phyloP scores from a whole-genome alignment of 2,329 filamentous ascomycete genomes.

The Xylaria multiplex region DNA sequence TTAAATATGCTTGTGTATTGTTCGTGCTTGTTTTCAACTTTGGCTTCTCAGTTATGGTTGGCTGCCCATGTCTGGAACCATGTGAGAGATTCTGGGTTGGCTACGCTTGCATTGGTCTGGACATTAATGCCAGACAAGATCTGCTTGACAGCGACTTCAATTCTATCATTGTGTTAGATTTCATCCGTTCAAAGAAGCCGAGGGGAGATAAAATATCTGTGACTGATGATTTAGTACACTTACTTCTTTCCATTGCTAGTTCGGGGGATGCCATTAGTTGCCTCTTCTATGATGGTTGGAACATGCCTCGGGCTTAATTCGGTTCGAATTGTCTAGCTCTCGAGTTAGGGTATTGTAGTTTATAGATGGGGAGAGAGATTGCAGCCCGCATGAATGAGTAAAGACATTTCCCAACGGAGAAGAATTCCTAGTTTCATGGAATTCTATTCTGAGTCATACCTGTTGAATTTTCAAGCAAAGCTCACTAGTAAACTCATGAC shows the following conservation, averaged over 20 bases:
- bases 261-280: slow-evolving; percentile 82
- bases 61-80: slow-evolving; percentile 86
- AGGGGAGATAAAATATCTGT: slow-evolving; percentile 38
- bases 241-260: slow-evolving; percentile 97
- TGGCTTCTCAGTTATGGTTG: slow-evolving; percentile 17
- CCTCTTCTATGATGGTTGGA: slow-evolving; percentile 82
- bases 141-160: slow-evolving; percentile 96
- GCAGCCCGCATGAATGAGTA: background rate
- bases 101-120: slow-evolving; percentile 92
- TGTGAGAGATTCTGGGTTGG: slow-evolving; percentile 85
- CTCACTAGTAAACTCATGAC: slow-evolving; percentile 65
- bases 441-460: slow-evolving; percentile 8
- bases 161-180: slow-evolving; percentile 58
- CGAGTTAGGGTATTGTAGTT: slow-evolving; percentile 9
- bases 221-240: slow-evolving; percentile 50
- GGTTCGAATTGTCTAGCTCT: slow-evolving; percentile 65
- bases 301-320: slow-evolving; percentile 92
- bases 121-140: slow-evolving; percentile 88
- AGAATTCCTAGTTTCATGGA: background rate
- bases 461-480: slow-evolving; percentile 72
- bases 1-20: background rate
- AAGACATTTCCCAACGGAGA: background rate
- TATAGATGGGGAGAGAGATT: background rate
- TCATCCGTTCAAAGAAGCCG: slow-evolving; percentile 6
- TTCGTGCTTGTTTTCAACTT: too few species aligned